A percentile compares a stretch with the other conserved stretches of the same genome.
Conservation (phyloP, 2,329 filamentous ascomycete species). For the Hyphodiscus sp. region DNA sequence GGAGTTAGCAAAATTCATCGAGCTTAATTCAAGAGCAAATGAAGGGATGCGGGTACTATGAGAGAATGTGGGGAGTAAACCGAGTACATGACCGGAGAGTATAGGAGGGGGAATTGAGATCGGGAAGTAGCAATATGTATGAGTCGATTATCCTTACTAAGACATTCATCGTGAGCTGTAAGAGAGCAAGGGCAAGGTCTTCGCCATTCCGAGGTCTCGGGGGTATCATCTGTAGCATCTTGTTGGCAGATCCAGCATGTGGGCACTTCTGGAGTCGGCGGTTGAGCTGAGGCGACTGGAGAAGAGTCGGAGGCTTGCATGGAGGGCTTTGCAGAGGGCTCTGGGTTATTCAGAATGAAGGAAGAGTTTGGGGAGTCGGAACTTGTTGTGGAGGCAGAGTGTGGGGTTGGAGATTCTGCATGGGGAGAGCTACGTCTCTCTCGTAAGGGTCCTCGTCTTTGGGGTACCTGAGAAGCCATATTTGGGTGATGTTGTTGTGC, state of each 20-base stretch:
- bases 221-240: slow-evolving; percentile 44
- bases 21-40: too few relatives aligned
- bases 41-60: too few relatives aligned
- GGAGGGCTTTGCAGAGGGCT: background rate
- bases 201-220: slow-evolving; percentile 58
- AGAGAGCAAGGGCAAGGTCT: slow-evolving; percentile 87
- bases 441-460: background rate
- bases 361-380: background rate
- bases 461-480: background rate
- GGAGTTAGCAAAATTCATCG: too few relatives aligned
- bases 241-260: slow-evolving; percentile 60
- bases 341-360: slow-evolving; percentile 1
- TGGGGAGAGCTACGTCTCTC: background rate
- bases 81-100: too few relatives aligned
- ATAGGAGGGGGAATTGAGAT: too few relatives aligned
- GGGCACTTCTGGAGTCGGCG: slow-evolving; percentile 22
- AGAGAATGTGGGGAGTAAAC: too few relatives aligned
- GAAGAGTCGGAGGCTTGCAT: background rate
- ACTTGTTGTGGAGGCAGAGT: background rate
- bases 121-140: too few relatives aligned
- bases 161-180: slow-evolving; percentile 81
- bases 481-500: background rate
- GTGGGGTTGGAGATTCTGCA: background rate
- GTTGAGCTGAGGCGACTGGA: background rate
- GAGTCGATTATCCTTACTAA: slow-evolving; percentile 34